Evolutionary conservation across 1,139 yeast genomes (phyloP).

Genomic region (Sugiyamaella sp.): DNA sequence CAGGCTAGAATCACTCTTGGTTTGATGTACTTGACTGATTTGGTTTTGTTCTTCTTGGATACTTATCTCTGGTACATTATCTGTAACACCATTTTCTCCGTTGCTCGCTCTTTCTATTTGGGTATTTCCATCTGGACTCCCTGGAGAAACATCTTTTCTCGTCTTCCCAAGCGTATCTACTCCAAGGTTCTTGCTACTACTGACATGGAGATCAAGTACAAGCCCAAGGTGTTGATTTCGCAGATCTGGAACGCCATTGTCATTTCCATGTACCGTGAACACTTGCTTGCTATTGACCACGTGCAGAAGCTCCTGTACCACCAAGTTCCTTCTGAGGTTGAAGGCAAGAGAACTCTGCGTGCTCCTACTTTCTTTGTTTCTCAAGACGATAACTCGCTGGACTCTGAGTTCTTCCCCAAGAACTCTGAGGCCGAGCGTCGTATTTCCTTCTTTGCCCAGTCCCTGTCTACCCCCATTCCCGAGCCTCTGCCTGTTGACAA

Average conservation of each 20-base stretch:
- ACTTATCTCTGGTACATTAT: slow-evolving; percentile 98
- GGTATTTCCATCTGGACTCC: slow-evolving; percentile 99
- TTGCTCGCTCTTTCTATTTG: slow-evolving; percentile 95
- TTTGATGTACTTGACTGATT: slow-evolving; percentile 87
- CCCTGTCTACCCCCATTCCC: slow-evolving; percentile 96
- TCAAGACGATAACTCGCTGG: slow-evolving; percentile 94
- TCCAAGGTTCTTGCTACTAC: slow-evolving; percentile 96
- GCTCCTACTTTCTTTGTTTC: slow-evolving; percentile 98
- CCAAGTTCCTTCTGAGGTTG: slow-evolving; percentile 91
- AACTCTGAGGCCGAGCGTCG: slow-evolving; percentile 99
- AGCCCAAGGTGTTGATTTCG: slow-evolving; percentile 96
- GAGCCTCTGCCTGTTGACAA: slow-evolving; percentile 98
- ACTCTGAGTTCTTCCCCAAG: slow-evolving; percentile 93
- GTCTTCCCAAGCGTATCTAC: slow-evolving; percentile 97
- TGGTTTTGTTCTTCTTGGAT: slow-evolving; percentile 95
- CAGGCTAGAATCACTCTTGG: slow-evolving; percentile 90
- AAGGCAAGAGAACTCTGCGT: slow-evolving; percentile 96
- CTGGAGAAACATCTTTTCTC: slow-evolving; percentile 97
- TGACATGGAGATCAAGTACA: slow-evolving; percentile 98
- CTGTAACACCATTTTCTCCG: slow-evolving; percentile 91
- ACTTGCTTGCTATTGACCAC: slow-evolving; percentile 94
- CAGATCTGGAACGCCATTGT: slow-evolving; percentile 99
- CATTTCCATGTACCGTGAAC: slow-evolving; percentile 98
- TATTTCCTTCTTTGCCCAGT: slow-evolving; percentile 98
- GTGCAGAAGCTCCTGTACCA: slow-evolving; percentile 96